phyloP scores from a whole-genome alignment of 2,329 filamentous ascomycete species.

The Monilinia laxa region DNA sequence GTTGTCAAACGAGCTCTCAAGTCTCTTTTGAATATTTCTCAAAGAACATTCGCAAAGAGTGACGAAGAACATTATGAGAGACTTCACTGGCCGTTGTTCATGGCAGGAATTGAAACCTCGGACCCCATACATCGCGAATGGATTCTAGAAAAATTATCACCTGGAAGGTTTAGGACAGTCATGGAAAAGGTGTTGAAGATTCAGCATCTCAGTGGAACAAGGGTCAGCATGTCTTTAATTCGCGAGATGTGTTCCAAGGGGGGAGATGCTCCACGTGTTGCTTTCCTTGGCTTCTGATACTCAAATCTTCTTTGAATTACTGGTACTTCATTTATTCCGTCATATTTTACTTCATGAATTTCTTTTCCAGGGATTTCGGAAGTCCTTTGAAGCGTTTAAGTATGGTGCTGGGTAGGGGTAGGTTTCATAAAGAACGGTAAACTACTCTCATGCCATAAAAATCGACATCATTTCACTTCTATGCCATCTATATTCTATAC shows the following conservation, averaged over 20 bases:
- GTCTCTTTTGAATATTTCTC: slow-evolving; percentile 9
- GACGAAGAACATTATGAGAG: slow-evolving; percentile 23
- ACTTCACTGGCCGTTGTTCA: slow-evolving; percentile 25
- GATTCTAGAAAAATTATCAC: slow-evolving; percentile 13
- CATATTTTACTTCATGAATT: neutral
- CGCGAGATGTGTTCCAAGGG: slow-evolving; percentile 20
- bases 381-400: neutral
- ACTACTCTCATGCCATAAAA: too few species aligned
- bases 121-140: slow-evolving; percentile 24
- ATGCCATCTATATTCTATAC: too few species aligned
- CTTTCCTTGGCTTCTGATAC: slow-evolving; percentile 18
- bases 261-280: slow-evolving; percentile 15
- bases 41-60: slow-evolving; percentile 11
- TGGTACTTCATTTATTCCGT: neutral
- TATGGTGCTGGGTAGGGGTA: too few species aligned
- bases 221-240: slow-evolving; percentile 14
- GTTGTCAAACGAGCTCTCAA: slow-evolving; percentile 12
- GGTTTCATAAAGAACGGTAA: neutral
- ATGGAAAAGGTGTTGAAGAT: slow-evolving; percentile 19
- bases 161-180: slow-evolving; percentile 8
- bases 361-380: neutral
- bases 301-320: neutral
- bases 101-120: slow-evolving; percentile 25
- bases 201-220: slow-evolving; percentile 4
- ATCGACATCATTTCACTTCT: too few species aligned